Percentiles rank a stretch among this genome's conserved stretches.
Conservation (phyloP, 306 rosid genomes). For the Quercus gilva region DNA sequence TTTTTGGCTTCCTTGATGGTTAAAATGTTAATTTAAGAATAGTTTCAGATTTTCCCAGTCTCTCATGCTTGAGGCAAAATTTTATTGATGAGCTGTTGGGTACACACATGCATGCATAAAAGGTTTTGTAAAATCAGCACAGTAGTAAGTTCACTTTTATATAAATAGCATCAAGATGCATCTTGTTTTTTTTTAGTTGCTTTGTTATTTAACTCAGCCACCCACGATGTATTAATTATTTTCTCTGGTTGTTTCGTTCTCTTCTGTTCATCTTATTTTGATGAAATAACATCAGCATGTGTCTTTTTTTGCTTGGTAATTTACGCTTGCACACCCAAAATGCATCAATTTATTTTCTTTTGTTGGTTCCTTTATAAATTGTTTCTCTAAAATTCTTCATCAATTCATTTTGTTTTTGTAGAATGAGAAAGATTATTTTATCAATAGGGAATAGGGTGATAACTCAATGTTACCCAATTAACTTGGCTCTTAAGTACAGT, state of each 20-base stretch:
- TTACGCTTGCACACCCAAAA: not conserved
- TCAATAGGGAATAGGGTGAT: not conserved
- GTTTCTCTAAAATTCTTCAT: not conserved
- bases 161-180: no score
- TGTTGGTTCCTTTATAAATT: not conserved
- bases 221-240: no score
- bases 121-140: not conserved
- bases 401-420: not conserved
- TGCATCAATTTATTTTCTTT: not conserved
- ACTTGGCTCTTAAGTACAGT: not conserved
- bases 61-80: not conserved
- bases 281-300: not conserved
- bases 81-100: not conserved
- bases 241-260: no score
- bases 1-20: not conserved
- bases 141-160: no score
- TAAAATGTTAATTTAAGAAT: not conserved
- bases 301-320: not conserved
- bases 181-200: no score
- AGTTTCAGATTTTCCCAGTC: not conserved
- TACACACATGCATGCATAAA: not conserved
- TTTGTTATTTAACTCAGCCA: no score
- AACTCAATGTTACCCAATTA: not conserved
- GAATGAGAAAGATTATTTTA: not conserved
- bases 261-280: no score